Evolutionary conservation across 352 stramenopile species (phyloP).

Genomic region (Phytophthora lateralis): DNA sequence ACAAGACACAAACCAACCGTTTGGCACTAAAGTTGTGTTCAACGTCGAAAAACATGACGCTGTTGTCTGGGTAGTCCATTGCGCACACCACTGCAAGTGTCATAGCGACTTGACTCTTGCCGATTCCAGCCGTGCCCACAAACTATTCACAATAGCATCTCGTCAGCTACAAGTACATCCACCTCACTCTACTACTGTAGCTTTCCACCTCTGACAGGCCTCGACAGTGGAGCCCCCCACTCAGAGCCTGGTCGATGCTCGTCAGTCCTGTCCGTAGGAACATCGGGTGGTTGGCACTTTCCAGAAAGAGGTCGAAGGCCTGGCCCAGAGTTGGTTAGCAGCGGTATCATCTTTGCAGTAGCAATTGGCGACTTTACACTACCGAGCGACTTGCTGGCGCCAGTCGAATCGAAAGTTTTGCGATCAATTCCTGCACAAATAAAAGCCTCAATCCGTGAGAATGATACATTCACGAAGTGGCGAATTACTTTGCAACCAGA

Average conservation of each 20-base stretch:
- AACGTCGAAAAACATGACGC: constrained; percentile 72
- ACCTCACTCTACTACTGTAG: neutral
- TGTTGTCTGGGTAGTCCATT: constrained; percentile 60
- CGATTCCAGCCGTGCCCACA: constrained; percentile 68
- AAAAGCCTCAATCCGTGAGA: constrained; percentile 7
- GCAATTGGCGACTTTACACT: neutral
- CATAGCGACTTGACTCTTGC: constrained; percentile 80
- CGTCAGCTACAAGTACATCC: constrained; percentile 3
- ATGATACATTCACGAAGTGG: constrained; percentile 3
- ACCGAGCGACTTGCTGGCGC: constrained; percentile 52
- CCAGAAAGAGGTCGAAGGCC: constrained; percentile 83
- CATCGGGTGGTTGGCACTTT: constrained; percentile 67
- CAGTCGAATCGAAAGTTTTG: constrained; percentile 59
- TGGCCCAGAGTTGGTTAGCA: constrained; percentile 27
- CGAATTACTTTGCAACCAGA: constrained; percentile 19
- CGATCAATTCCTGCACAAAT: constrained; percentile 51
- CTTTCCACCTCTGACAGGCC: constrained; percentile 56
- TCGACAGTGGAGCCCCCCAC: constrained; percentile 61
- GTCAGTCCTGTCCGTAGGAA: constrained; percentile 70
- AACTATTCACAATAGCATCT: constrained; percentile 43
- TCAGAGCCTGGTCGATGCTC: constrained; percentile 62
- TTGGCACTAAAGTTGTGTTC: constrained; percentile 80
- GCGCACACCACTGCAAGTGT: constrained; percentile 74
- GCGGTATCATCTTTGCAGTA: neutral
- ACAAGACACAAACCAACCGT: constrained; percentile 32